These are phyloP conservation scores for Coemansia sp. DNA, from an alignment of 192 early-diverging fungal species.

Conservation along the genomic window DNA sequence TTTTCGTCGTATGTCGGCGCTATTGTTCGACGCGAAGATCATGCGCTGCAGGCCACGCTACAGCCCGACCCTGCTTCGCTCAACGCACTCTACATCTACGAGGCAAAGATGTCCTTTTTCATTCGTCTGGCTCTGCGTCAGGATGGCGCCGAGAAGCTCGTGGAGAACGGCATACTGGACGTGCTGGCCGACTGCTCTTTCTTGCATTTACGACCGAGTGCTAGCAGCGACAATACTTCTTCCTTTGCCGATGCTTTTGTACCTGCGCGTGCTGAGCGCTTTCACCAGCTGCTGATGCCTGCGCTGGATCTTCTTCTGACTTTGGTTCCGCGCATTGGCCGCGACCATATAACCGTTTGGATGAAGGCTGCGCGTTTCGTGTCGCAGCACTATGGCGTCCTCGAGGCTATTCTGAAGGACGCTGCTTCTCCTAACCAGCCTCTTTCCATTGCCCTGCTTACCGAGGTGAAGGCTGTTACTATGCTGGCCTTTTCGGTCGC, in stretches of 20 bases:
- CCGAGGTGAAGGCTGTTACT: conserved; percentile 38
- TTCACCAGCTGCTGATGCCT: conserved; percentile 63
- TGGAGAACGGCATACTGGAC: conserved; percentile 80
- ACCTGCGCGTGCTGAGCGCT: conserved; percentile 54
- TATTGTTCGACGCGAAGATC: conserved; percentile 63
- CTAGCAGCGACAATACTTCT: conserved; percentile 8
- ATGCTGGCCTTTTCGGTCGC: conserved; percentile 37
- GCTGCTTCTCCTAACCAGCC: conserved; percentile 22
- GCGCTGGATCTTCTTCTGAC: conserved; percentile 61
- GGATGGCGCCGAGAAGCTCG: conserved; percentile 74
- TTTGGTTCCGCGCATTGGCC: conserved; percentile 49
- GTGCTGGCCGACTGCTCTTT: conserved; percentile 70
- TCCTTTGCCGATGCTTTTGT: conserved; percentile 47
- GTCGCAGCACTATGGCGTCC: conserved; percentile 43
- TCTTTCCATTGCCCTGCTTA: conserved; percentile 39
- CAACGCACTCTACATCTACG: conserved; percentile 69
- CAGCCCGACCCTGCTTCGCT: conserved; percentile 59
- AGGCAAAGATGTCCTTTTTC: conserved; percentile 80
- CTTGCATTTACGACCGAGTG: conserved; percentile 62
- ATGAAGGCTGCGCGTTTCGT: conserved; percentile 49
- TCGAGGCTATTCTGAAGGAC: conserved; percentile 46
- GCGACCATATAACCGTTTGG: conserved; percentile 50
- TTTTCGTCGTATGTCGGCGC: conserved; percentile 56
- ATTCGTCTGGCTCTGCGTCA: conserved; percentile 69
- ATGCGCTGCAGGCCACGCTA: conserved; percentile 52